A percentile compares a stretch with the other conserved stretches of the same genome.
Conservation (phyloP, 306 rosid genomes). For the Glycine soja region DNA sequence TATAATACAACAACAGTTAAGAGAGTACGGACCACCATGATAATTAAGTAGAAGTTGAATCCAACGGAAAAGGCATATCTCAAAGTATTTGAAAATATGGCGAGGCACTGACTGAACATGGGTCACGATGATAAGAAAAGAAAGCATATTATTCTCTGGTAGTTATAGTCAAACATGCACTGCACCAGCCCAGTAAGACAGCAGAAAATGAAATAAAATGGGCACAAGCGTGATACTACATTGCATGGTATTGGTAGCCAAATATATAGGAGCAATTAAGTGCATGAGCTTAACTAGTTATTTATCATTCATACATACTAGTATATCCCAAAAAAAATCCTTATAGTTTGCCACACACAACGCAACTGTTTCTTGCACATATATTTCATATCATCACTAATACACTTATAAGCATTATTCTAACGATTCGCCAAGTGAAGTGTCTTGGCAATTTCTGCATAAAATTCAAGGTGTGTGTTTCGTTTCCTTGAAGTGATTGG, state of each 20-base stretch:
- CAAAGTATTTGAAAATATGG: constrained; percentile 15
- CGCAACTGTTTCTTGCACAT: background rate
- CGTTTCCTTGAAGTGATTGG: background rate
- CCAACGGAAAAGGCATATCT: background rate
- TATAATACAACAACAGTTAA: background rate
- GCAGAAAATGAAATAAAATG: background rate
- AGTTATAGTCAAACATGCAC: background rate
- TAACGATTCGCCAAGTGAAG: background rate
- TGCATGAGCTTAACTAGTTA: background rate
- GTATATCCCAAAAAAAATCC: background rate
- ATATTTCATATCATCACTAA: constrained; percentile 5
- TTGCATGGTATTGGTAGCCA: background rate
- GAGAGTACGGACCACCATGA: constrained; percentile 45
- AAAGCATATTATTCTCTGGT: background rate
- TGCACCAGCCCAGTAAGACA: constrained; percentile 1
- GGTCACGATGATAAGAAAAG: background rate
- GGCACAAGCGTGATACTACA: background rate
- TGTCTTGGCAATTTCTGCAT: too few species aligned
- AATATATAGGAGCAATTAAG: background rate
- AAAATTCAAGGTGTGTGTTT: too few species aligned
- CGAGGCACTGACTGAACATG: background rate
- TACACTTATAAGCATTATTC: background rate
- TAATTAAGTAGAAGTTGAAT: constrained; percentile 23
- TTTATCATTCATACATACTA: background rate
- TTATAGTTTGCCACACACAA: background rate